Evolutionary conservation across 1,284 basidiomycete genomes (phyloP).

Genomic region (Mycosarcoma mackinlayi): DNA sequence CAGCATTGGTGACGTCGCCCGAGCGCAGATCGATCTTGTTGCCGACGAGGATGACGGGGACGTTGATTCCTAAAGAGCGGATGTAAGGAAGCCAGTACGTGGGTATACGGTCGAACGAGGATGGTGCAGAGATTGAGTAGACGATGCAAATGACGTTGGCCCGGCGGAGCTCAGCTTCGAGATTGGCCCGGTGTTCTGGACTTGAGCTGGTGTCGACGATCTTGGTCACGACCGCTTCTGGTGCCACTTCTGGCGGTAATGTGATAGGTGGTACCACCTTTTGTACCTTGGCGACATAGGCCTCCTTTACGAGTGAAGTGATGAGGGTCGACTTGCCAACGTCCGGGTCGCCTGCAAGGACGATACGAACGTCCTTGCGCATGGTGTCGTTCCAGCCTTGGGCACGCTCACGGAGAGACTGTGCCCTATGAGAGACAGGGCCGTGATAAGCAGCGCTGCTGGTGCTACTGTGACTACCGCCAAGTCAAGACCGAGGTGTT

Average conservation of each 20-base stretch:
- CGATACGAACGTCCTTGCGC: conserved; percentile 89
- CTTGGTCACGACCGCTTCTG: conserved; percentile 65
- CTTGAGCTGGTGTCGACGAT: conserved; percentile 64
- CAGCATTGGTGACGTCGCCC: conserved; percentile 91
- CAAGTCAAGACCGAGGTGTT: not conserved
- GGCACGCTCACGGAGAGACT: conserved; percentile 29
- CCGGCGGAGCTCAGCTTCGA: conserved; percentile 93
- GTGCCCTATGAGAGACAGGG: conserved; percentile 1
- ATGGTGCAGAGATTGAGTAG: conserved; percentile 90
- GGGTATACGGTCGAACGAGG: conserved; percentile 95
- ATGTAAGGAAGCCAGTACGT: conserved; percentile 99
- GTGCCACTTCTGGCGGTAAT: conserved; percentile 63
- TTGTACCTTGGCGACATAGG: conserved; percentile 85
- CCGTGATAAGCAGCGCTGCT: not conserved
- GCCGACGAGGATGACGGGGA: conserved; percentile 95
- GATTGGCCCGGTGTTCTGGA: conserved; percentile 82
- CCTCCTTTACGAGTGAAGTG: conserved; percentile 78
- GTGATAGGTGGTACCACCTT: conserved; percentile 64
- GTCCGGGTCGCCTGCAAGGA: conserved; percentile 90
- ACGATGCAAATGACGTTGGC: conserved; percentile 98
- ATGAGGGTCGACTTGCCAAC: conserved; percentile 65
- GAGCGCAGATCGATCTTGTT: conserved; percentile 97
- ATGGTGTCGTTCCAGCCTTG: conserved; percentile 69
- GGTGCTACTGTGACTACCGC: not conserved
- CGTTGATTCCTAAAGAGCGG: conserved; percentile 87